These are phyloP conservation scores for Monilinia aucupariae DNA, from an alignment of 2,329 filamentous ascomycete genomes.

Conservation along the genomic window DNA sequence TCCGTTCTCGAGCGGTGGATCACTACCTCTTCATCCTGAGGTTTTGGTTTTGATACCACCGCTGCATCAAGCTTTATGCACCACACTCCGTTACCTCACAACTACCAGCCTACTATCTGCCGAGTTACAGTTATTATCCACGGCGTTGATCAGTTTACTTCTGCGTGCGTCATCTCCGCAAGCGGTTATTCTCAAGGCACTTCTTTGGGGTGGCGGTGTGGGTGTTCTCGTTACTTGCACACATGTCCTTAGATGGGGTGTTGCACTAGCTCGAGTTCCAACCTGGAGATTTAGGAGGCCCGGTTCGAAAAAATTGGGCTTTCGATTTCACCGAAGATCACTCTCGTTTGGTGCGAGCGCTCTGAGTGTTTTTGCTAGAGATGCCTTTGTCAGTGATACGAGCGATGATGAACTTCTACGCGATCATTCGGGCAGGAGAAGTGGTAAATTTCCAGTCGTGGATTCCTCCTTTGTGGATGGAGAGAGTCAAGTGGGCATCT, in stretches of 20 bases:
- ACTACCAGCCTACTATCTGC: slow-evolving; percentile 82
- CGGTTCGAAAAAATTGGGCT: slow-evolving; percentile 1
- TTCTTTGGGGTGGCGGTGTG: slow-evolving; percentile 81
- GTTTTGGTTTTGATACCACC: slow-evolving; percentile 62
- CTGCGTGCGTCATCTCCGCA: slow-evolving; percentile 77
- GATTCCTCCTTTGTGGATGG: neutral
- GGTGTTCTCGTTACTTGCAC: slow-evolving; percentile 67
- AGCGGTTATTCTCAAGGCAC: slow-evolving; percentile 73
- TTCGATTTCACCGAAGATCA: slow-evolving; percentile 6
- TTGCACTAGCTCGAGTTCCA: slow-evolving; percentile 80
- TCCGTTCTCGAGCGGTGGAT: neutral
- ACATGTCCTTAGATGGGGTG: slow-evolving; percentile 73
- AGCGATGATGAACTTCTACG: slow-evolving; percentile 25
- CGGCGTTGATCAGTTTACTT: slow-evolving; percentile 74
- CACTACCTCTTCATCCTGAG: slow-evolving; percentile 28
- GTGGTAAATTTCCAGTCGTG: neutral
- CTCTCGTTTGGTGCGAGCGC: slow-evolving; percentile 22
- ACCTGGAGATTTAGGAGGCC: slow-evolving; percentile 78
- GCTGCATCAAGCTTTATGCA: slow-evolving; percentile 71
- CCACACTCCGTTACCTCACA: slow-evolving; percentile 71
- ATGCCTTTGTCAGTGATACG: slow-evolving; percentile 23
- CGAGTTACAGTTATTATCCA: slow-evolving; percentile 82
- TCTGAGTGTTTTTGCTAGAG: slow-evolving; percentile 22
- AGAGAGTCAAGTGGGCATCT: slow-evolving; percentile 12
- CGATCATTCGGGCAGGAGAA: neutral